Conservation (phyloP, 306 rosid genomes). For the Senna tora region DNA sequence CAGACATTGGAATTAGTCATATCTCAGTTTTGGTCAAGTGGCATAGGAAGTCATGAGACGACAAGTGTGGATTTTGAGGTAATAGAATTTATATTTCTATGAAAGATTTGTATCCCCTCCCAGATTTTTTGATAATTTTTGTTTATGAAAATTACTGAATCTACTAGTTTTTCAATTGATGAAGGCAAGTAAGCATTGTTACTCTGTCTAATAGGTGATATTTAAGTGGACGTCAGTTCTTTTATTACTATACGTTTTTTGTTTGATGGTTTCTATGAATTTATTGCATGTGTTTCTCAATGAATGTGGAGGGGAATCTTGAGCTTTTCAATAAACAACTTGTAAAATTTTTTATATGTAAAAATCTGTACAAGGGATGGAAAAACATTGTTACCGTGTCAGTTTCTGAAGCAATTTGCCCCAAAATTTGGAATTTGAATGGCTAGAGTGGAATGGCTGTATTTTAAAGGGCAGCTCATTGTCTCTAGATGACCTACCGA, state of each 20-base stretch:
- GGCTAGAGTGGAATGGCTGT: neutral
- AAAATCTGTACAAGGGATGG: neutral
- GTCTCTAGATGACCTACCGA: neutral
- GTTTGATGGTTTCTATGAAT: neutral
- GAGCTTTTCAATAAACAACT: neutral
- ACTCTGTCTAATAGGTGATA: conserved; percentile 24
- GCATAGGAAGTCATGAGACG: conserved; percentile 82
- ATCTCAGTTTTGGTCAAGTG: conserved; percentile 97
- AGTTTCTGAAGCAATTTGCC: neutral
- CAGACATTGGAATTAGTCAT: conserved; percentile 88
- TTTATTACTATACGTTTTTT: conserved; percentile 24
- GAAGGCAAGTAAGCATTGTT: conserved; percentile 23
- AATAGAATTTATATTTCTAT: conserved; percentile 36
- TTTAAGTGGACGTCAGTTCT: conserved; percentile 20
- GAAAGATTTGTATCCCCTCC: conserved; percentile 18
- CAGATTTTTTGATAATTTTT: conserved; percentile 24
- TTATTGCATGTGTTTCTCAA: neutral
- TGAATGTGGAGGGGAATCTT: neutral
- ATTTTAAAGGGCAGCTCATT: neutral
- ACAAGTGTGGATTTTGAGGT: conserved; percentile 93
- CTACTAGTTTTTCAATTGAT: conserved; percentile 14
- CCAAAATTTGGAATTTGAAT: neutral
- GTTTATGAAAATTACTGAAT: neutral
- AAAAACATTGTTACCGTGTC: neutral
- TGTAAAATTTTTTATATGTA: neutral